phyloP scores from a whole-genome alignment of 768 basidiomycete genomes.

The Aureoboletus auriporus region DNA sequence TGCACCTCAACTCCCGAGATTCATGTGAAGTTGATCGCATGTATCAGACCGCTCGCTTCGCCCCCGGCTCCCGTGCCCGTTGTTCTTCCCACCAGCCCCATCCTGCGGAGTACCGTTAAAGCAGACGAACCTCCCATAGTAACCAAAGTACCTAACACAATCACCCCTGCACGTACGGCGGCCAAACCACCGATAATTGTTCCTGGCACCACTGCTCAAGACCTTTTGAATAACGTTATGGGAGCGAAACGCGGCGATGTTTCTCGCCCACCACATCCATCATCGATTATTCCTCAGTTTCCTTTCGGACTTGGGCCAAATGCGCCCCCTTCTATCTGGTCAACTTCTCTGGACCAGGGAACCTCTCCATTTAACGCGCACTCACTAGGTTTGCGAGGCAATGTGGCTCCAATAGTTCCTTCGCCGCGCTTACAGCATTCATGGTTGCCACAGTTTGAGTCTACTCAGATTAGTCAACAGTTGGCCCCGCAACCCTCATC shows the following conservation, averaged over 20 bases:
- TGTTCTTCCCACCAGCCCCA: constrained; percentile 20
- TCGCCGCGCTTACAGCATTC: constrained; percentile 10
- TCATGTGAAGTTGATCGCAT: constrained; percentile 2
- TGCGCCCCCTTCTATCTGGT: constrained; percentile 64
- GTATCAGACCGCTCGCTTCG: constrained; percentile 17
- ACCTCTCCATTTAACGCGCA: constrained; percentile 10
- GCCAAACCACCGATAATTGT: constrained; percentile 21
- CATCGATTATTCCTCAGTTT: constrained; percentile 32
- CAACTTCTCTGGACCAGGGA: constrained; percentile 51
- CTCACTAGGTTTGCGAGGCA: constrained; percentile 10
- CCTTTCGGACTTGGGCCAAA: constrained; percentile 52
- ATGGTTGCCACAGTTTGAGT: constrained; percentile 27
- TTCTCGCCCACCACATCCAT: constrained; percentile 4
- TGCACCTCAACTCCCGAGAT: constrained; percentile 6
- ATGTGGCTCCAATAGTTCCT: constrained; percentile 8
- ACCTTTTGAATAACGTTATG: constrained; percentile 51
- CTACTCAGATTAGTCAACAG: constrained; percentile 14
- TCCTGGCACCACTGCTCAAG: constrained; percentile 56
- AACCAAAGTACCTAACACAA: neutral
- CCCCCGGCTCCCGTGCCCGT: constrained; percentile 9
- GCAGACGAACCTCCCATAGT: constrained; percentile 2
- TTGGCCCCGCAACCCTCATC: constrained; percentile 4
- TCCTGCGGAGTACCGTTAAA: constrained; percentile 1
- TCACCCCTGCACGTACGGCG: constrained; percentile 23
- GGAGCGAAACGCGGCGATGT: constrained; percentile 20